phyloP scores from a whole-genome alignment of 1,284 basidiomycete genomes.

The Boletellus dicymbophilus region DNA sequence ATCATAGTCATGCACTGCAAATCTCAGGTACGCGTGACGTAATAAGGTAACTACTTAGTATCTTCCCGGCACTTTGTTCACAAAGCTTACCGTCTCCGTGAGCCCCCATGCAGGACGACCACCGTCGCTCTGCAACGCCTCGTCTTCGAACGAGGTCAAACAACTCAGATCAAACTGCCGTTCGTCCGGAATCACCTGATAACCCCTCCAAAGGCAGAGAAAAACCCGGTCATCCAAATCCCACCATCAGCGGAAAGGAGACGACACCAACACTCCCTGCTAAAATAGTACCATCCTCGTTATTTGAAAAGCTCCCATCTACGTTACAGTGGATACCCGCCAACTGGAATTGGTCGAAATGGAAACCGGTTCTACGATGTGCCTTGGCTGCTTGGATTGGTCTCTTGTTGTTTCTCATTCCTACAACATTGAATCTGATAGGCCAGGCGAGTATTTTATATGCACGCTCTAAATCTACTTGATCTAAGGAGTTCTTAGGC shows the following conservation, averaged over 20 bases:
- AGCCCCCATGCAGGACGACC: constrained; percentile 11
- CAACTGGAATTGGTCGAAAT: constrained; percentile 57
- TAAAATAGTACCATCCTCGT: background rate
- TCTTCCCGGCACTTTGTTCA: background rate
- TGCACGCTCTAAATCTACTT: constrained; percentile 1
- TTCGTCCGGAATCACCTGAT: background rate
- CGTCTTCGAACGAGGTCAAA: constrained; percentile 9
- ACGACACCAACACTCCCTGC: background rate
- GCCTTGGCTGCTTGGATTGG: constrained; percentile 66
- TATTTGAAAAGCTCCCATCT: constrained; percentile 20
- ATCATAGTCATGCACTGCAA: too few relatives aligned
- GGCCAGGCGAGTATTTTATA: constrained; percentile 52
- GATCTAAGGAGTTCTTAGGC: constrained; percentile 41
- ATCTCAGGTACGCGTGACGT: constrained; percentile 25
- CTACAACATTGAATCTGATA: constrained; percentile 47
- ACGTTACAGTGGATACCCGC: constrained; percentile 54
- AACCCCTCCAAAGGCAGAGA: constrained; percentile 3
- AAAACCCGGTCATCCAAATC: background rate
- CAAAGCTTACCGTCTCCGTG: background rate
- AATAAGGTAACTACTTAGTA: background rate
- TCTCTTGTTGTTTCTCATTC: constrained; percentile 64
- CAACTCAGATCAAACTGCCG: background rate
- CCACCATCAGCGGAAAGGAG: background rate
- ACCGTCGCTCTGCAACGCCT: background rate
- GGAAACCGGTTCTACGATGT: constrained; percentile 69